Evolutionary conservation across 331 rosid species (phyloP), one percentile per base, ranked within the genome.

Genomic region (Malus hybrid): DNA sequence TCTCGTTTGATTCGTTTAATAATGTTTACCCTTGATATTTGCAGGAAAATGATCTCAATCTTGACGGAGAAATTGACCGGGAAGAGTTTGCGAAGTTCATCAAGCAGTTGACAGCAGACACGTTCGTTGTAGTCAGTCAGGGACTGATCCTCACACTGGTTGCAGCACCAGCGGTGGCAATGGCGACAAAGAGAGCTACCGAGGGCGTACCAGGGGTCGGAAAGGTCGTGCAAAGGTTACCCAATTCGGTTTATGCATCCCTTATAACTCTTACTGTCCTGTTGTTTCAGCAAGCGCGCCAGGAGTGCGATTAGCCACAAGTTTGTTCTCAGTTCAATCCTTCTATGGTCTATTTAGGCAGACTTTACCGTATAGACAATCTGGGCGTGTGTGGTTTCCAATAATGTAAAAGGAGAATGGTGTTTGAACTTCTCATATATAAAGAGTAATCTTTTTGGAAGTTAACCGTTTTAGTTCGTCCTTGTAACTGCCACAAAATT

Each of bases 171-270:
- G 64, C 91, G 5, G 78, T 90, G 46, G 99, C 99, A 44, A 28
- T 94, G 83, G 88, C 87, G 16, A 94, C 99, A 28, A 94, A 94
- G 87, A 87, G 28, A 72, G 85, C 93, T 20, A 94, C 97, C 0
- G 97, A 92, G 80, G 96, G 97, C 19, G 90, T 94, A 67, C 97
- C 99, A 0, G 88, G 88, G 29, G 87, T 94, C 71, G 97, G 97
- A 74, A 90, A 69, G 85, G 70, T 89, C 31, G 97, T 94, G 66
- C 90, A 92, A 50, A 89, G 63, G 80, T 27, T 94, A 29, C 99
- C 97, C 1, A 77, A 79, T 86, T 83, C 97, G 20, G 67, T 89
- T 36, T 94, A 92, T 67, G 99, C 97, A 24, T 80, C 93, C 67
- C 79, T 89, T 28, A 74, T 92, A 44, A 88, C 97, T 73, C 74